Conservation (phyloP, 495 filamentous ascomycete species). For the Neurospora tetraspora region DNA sequence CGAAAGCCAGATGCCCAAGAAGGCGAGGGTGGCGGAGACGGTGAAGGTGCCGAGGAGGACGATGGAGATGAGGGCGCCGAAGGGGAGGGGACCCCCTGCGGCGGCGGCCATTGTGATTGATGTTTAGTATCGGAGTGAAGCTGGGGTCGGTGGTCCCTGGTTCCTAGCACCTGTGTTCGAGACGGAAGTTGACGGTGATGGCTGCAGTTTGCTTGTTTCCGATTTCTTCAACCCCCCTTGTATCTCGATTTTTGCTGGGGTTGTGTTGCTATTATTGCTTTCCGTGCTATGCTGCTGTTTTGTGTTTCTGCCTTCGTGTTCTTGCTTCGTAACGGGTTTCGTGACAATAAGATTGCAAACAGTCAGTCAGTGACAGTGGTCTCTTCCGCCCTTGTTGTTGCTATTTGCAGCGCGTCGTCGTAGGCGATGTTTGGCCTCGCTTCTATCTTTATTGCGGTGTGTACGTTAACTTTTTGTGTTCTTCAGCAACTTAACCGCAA, state of each 20-base stretch:
- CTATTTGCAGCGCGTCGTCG: neutral
- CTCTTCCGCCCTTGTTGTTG: neutral
- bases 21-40: neutral
- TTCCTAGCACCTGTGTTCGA: neutral
- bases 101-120: neutral
- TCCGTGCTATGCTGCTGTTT: neutral
- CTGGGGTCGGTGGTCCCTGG: neutral
- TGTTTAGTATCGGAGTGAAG: neutral
- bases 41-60: conserved; percentile 8
- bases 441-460: neutral
- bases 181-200: neutral
- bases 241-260: neutral
- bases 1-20: conserved; percentile 8
- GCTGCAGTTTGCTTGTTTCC: neutral
- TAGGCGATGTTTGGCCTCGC: neutral
- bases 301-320: neutral
- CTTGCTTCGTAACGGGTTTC: neutral
- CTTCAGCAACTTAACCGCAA: too few species aligned
- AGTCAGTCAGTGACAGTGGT: neutral
- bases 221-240: neutral
- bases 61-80: conserved; percentile 7
- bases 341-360: neutral
- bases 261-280: neutral
- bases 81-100: neutral
- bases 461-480: too few species aligned